These are phyloP conservation scores for Pythium utonaiense DNA, from an alignment of 352 stramenopile genomes.

Conservation along the genomic window DNA sequence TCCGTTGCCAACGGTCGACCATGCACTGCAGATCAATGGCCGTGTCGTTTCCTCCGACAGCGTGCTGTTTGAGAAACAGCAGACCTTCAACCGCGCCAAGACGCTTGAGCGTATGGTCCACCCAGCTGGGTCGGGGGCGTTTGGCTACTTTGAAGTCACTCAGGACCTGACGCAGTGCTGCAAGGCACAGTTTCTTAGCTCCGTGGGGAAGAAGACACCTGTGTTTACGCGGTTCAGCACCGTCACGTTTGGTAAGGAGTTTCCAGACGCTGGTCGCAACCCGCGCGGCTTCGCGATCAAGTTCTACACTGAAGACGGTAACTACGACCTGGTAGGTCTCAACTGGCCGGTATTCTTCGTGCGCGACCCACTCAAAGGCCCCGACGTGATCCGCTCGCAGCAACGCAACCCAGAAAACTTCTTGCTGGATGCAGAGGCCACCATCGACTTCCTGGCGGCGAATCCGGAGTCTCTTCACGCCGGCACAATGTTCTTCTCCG, in stretches of 20 bases:
- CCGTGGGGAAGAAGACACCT: constrained; percentile 22
- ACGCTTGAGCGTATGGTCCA: constrained; percentile 30
- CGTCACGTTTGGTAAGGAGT: constrained; percentile 24
- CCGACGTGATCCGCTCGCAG: constrained; percentile 92
- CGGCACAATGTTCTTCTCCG: constrained; percentile 85
- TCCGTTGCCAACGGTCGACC: constrained; percentile 27
- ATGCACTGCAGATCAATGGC: constrained; percentile 30
- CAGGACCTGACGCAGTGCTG: constrained; percentile 22
- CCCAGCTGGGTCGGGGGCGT: constrained; percentile 20
- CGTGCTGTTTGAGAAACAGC: constrained; percentile 31
- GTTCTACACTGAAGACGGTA: constrained; percentile 93
- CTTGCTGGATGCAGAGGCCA: constrained; percentile 83
- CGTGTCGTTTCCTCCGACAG: constrained; percentile 28
- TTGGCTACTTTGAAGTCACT: constrained; percentile 27
- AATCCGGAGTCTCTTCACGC: constrained; percentile 89
- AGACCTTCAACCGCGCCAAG: constrained; percentile 39
- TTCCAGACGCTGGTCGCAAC: constrained; percentile 49
- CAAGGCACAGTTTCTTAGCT: constrained; percentile 22
- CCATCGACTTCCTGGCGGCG: constrained; percentile 93
- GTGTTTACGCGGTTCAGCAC: constrained; percentile 26
- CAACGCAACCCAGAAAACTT: constrained; percentile 90
- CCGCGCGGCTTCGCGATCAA: constrained; percentile 91
- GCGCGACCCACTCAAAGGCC: constrained; percentile 90
- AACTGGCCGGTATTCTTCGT: constrained; percentile 95
- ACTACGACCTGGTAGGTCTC: constrained; percentile 93